phyloP scores from a whole-genome alignment of 2,329 filamentous ascomycete species.

The Neofusicoccum umdonicola region DNA sequence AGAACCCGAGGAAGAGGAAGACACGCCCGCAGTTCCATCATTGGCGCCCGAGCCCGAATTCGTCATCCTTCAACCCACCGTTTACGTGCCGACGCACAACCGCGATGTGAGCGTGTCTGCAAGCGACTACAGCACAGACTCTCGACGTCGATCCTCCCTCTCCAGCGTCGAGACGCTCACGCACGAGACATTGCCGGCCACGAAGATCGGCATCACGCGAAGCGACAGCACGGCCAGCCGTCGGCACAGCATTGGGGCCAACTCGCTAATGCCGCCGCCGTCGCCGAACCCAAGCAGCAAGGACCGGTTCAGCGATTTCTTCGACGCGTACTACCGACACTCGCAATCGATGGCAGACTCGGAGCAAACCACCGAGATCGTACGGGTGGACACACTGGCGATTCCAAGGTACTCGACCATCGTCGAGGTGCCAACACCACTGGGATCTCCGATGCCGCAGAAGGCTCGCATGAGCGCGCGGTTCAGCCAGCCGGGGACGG shows the following conservation, averaged over 20 bases:
- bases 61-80: conserved; percentile 2
- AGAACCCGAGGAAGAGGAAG: conserved; percentile 2
- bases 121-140: conserved; percentile 8
- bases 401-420: conserved; percentile 27
- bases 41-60: not conserved
- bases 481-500: not conserved
- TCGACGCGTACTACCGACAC: conserved; percentile 38
- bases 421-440: conserved; percentile 29
- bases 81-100: not conserved
- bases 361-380: conserved; percentile 18
- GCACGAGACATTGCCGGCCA: not conserved
- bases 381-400: conserved; percentile 22
- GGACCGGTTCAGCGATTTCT: conserved; percentile 35
- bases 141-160: not conserved
- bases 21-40: not conserved
- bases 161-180: conserved; percentile 5
- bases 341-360: conserved; percentile 22
- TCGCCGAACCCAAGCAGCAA: conserved; percentile 22
- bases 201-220: not conserved
- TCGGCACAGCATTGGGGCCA: not conserved
- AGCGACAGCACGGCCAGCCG: conserved; percentile 1
- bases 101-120: not conserved
- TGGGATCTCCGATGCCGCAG: not conserved
- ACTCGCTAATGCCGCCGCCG: not conserved
- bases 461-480: not conserved